phyloP scores from a whole-genome alignment of 805 yeast species.

The Candida stauntonica region DNA sequence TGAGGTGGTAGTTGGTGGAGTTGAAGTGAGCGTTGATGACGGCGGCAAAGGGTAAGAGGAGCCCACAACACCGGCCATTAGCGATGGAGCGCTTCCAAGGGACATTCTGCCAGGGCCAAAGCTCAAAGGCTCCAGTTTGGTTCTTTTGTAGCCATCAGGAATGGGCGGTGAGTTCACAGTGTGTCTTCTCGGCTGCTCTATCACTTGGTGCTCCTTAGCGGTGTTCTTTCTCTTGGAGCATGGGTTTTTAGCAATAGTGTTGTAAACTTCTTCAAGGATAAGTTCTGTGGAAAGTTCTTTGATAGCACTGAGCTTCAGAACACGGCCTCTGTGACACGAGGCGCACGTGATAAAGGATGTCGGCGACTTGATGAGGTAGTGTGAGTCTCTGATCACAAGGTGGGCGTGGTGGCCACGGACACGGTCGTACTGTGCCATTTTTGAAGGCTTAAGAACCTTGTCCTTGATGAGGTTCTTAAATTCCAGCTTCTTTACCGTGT shows the following conservation, averaged over 20 bases:
- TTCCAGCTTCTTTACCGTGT: constrained; percentile 20
- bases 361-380: constrained; percentile 24
- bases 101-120: too few species aligned
- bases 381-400: constrained; percentile 28
- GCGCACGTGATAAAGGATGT: constrained; percentile 28
- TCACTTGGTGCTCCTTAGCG: constrained; percentile 16
- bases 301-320: constrained; percentile 21
- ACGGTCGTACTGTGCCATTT: constrained; percentile 13
- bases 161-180: constrained; percentile 1
- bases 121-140: not conserved
- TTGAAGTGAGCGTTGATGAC: constrained; percentile 2
- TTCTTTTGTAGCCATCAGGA: not conserved
- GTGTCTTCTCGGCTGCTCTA: constrained; percentile 2
- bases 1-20: not conserved
- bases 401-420: constrained; percentile 25
- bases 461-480: constrained; percentile 26
- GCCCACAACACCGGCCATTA: not conserved
- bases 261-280: constrained; percentile 23
- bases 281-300: constrained; percentile 20
- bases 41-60: constrained; percentile 12
- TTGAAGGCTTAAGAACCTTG: constrained; percentile 26
- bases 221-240: constrained; percentile 25
- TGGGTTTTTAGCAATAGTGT: constrained; percentile 21
- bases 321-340: constrained; percentile 27
- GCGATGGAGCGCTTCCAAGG: constrained; percentile 2